Evolutionary conservation across 441 rosid species (phyloP), one percentile per base, ranked within the genome.

Genomic region (Bocquillonia castaneifolia): DNA sequence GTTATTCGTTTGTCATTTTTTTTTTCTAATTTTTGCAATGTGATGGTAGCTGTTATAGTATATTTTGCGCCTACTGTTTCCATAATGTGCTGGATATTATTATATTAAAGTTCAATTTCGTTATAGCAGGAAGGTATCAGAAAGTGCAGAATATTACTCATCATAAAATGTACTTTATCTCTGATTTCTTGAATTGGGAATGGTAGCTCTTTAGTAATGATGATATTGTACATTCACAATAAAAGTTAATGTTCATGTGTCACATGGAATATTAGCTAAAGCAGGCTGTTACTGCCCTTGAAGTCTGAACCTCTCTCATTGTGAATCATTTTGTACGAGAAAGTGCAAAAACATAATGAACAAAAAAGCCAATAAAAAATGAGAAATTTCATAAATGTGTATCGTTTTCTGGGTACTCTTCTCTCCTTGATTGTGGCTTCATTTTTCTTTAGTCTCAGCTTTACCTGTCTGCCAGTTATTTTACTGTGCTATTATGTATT

Each of bases 181-280:
- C 48, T 31, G 36, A 18, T 69, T 37, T 61, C 59, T n/a, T 69
- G 44, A 22, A 61, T 59, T 59, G 65, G 20, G 60, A 59, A 59
- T 50, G n/a, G 10, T 26, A 5, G 14, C 51, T 15, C 48, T 25
- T 13, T 6, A 51, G 13, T 34, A 10, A 37, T 14, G 3, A 18
- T 22, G 10, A 15, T 32, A 29, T 44, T 31, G 10, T 31, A 1
- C 28, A 70, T 62, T 26, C 18, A 29, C 6, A 10, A 23, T 29
- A 10, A 42, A 39, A 50, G 51, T 20, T 32, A 13, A 45, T 22
- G 18, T 34, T 2, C 40, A 18, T 47, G 6, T 15, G 13, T n/a
- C 10, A 29, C 34, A 23, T 59, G 42, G n/a, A 23, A 23, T 31
- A 25, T 22, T 31, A 42, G 7, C 17, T 44, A 22, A 54, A 29